These are phyloP conservation scores for Usnea hakonensis DNA, from an alignment of 495 filamentous ascomycete genomes.

Conservation along the genomic window DNA sequence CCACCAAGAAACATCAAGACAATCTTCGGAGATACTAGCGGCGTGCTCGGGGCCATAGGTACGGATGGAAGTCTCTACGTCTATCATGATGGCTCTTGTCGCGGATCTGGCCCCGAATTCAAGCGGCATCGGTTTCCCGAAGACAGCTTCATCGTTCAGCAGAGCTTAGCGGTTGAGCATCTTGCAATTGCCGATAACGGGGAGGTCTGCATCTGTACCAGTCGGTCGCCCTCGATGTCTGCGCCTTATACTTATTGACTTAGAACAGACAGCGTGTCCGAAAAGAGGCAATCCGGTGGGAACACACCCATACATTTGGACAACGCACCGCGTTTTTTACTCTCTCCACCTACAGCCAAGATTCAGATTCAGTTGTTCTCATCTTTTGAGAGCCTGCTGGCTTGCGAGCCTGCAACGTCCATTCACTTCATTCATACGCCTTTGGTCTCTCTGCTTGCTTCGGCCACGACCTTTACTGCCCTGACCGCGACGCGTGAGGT, in stretches of 20 bases:
- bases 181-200: conserved; percentile 21
- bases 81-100: not conserved
- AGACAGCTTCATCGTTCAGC: conserved; percentile 9
- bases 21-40: conserved; percentile 22
- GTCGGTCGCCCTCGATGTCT: not conserved
- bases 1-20: conserved; percentile 5
- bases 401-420: conserved; percentile 10
- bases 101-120: not conserved
- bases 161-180: conserved; percentile 8
- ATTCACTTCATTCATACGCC: conserved; percentile 21
- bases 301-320: not conserved
- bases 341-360: conserved; percentile 8
- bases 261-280: not conserved
- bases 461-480: conserved; percentile 44
- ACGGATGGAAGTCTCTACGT: conserved; percentile 13
- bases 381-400: conserved; percentile 11
- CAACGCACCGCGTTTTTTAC: not conserved
- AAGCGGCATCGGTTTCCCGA: conserved; percentile 7
- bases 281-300: not conserved
- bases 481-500: conserved; percentile 43
- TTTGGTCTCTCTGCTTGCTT: conserved; percentile 42
- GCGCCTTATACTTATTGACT: not conserved
- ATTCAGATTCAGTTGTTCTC: conserved; percentile 10
- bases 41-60: conserved; percentile 20
- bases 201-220: conserved; percentile 18